phyloP scores from a whole-genome alignment of 805 yeast species.

The Monosporozyma servazzii region DNA sequence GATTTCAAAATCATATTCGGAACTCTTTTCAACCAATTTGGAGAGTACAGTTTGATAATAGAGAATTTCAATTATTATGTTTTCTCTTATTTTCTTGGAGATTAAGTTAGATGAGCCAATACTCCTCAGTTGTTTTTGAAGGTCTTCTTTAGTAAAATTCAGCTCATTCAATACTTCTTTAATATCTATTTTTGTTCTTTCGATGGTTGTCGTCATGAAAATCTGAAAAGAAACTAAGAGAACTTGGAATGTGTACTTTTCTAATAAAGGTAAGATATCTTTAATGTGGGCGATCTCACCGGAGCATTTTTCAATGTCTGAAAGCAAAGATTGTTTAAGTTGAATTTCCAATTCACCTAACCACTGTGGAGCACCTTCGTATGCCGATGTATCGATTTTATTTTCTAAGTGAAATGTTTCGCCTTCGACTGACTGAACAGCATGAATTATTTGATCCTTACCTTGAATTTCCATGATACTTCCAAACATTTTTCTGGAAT shows the following conservation, averaged over 20 bases:
- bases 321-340: constrained; percentile 33
- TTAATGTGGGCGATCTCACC: background rate
- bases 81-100: background rate
- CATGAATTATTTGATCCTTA: constrained; percentile 33
- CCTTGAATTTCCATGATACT: constrained; percentile 43
- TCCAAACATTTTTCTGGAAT: constrained; percentile 61
- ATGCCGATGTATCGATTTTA: constrained; percentile 34
- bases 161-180: background rate
- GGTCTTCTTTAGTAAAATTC: background rate
- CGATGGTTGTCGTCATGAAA: constrained; percentile 41
- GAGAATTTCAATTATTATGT: constrained; percentile 53
- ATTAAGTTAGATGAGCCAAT: background rate
- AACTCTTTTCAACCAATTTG: constrained; percentile 6
- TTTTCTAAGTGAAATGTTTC: constrained; percentile 41
- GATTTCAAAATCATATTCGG: background rate
- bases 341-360: constrained; percentile 47
- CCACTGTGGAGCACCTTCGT: constrained; percentile 42
- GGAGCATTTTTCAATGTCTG: constrained; percentile 24
- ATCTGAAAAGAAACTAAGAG: constrained; percentile 47
- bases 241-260: constrained; percentile 46
- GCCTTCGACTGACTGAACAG: constrained; percentile 54
- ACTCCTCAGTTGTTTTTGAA: background rate
- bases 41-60: constrained; percentile 43
- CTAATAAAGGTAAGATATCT: constrained; percentile 22
- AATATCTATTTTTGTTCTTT: constrained; percentile 15